phyloP scores from a whole-genome alignment of 2,329 filamentous ascomycete species.

The Alternaria triticina region DNA sequence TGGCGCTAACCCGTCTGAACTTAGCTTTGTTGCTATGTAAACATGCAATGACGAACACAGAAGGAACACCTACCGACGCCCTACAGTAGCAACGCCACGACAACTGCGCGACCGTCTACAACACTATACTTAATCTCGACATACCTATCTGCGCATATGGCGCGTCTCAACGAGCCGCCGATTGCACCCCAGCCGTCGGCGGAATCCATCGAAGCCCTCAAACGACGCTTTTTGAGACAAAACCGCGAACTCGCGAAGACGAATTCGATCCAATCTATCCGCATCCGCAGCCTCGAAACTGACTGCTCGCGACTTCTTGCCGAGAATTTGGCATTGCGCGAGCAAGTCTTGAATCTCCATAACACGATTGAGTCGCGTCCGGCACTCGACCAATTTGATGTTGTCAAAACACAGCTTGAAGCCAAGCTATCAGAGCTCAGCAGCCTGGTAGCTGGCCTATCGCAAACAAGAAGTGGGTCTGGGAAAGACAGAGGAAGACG shows the following conservation, averaged over 20 bases:
- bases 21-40: slow-evolving; percentile 41
- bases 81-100: slow-evolving; percentile 6
- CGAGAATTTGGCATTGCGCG: slow-evolving; percentile 77
- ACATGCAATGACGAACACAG: slow-evolving; percentile 25
- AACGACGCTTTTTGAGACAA: slow-evolving; percentile 79
- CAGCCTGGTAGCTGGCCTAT: slow-evolving; percentile 69
- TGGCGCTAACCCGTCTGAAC: neutral
- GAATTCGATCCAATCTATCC: slow-evolving; percentile 78
- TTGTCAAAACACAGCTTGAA: slow-evolving; percentile 74
- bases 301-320: slow-evolving; percentile 76
- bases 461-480: slow-evolving; percentile 47
- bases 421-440: slow-evolving; percentile 75
- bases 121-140: slow-evolving; percentile 39
- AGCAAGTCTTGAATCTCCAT: slow-evolving; percentile 73
- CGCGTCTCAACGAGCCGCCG: slow-evolving; percentile 78
- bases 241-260: slow-evolving; percentile 80
- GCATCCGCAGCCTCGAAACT: slow-evolving; percentile 77
- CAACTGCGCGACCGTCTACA: slow-evolving; percentile 7
- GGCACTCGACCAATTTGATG: slow-evolving; percentile 69
- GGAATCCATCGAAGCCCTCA: slow-evolving; percentile 72
- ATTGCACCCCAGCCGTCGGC: slow-evolving; percentile 54
- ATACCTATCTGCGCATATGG: slow-evolving; percentile 66
- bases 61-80: slow-evolving; percentile 4
- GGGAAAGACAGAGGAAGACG: slow-evolving; percentile 23
- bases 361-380: slow-evolving; percentile 68